Percentiles rank a stretch among this genome's conserved stretches.
These are phyloP conservation scores for Debaryomyces castellii DNA, from an alignment of 805 yeast species.

Conservation along the genomic window DNA sequence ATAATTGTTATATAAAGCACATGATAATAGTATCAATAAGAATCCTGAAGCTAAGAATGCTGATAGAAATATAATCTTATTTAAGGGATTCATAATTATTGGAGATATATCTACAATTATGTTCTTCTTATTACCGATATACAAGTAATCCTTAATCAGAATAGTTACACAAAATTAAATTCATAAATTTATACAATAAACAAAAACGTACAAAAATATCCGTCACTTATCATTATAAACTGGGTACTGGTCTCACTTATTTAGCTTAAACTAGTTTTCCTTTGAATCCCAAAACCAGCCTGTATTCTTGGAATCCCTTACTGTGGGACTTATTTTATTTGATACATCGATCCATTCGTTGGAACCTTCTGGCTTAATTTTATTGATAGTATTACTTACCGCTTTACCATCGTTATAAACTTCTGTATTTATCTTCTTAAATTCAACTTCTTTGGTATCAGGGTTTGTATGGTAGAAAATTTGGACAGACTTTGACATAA, in stretches of 20 bases:
- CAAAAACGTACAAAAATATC: background rate
- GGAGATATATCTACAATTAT: background rate
- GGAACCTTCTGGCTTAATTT: slow-evolving; percentile 34
- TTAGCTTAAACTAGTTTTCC: background rate
- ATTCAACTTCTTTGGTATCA: slow-evolving; percentile 26
- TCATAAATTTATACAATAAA: background rate
- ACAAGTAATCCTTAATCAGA: background rate
- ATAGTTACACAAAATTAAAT: background rate
- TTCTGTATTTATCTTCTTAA: slow-evolving; percentile 33
- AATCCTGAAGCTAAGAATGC: slow-evolving; percentile 48
- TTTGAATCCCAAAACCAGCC: slow-evolving; percentile 27
- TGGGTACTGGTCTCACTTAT: background rate
- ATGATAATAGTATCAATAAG: slow-evolving; percentile 41
- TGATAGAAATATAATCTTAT: slow-evolving; percentile 45
- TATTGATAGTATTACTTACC: slow-evolving; percentile 25
- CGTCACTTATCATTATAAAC: background rate
- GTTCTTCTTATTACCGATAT: background rate
- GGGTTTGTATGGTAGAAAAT: slow-evolving; percentile 23
- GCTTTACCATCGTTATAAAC: slow-evolving; percentile 38
- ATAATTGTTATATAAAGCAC: slow-evolving; percentile 46
- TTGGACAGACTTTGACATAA: slow-evolving; percentile 28
- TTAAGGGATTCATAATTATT: slow-evolving; percentile 40
- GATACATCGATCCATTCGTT: slow-evolving; percentile 31
- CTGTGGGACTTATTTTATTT: slow-evolving; percentile 18
- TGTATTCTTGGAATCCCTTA: slow-evolving; percentile 7